Evolutionary conservation across 805 yeast genomes (phyloP), one percentile per base, ranked within the genome.

Genomic region (Candida ovalis): DNA sequence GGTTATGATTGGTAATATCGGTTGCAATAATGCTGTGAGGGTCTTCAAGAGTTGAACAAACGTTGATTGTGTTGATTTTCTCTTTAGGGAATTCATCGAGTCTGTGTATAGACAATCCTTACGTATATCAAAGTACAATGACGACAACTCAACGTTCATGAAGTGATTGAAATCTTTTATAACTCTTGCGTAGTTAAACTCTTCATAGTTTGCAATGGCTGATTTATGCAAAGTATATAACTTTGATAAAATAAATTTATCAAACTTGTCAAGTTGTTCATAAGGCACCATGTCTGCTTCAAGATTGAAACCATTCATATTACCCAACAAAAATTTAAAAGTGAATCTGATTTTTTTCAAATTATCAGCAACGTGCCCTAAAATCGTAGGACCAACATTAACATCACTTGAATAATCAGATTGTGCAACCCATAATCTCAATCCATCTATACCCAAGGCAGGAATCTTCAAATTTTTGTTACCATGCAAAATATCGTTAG

Each of bases 101-200:
- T 87, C 94, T 0, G 96, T 86, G 63, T 94, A 94, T 17, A 94
- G 72, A 43, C 86, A 72, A 60, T 94, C 98, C 60, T 94, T 94
- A 36, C 86, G 79, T 25, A 88, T 76, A 60, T 89, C 96, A 66
- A 94, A 90, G 66, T 92, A 94, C 27, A 84, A 71, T 0, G 97
- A 80, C 19, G 97, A 89, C 47, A 91, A 73, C 19, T 81, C 83
- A 21, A 79, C 76, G 59, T 85, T 88, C 74, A 90, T 75, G 60
- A 88, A 90, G 47, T 78, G 76, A 55, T 85, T 84, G 10, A 90
- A 58, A 5, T 76, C 77, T 49, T 84, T 84, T 25, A 89, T 75
- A 7, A 86, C 86, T 52, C 80, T 77, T 46, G 87, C 80, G 64
- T 84, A 94, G 57, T 85, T 83, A 60, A 77, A 83, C 1, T 64